These are phyloP conservation scores for Fusarium sp. DNA, from an alignment of 2,329 filamentous ascomycete species.

Conservation along the genomic window DNA sequence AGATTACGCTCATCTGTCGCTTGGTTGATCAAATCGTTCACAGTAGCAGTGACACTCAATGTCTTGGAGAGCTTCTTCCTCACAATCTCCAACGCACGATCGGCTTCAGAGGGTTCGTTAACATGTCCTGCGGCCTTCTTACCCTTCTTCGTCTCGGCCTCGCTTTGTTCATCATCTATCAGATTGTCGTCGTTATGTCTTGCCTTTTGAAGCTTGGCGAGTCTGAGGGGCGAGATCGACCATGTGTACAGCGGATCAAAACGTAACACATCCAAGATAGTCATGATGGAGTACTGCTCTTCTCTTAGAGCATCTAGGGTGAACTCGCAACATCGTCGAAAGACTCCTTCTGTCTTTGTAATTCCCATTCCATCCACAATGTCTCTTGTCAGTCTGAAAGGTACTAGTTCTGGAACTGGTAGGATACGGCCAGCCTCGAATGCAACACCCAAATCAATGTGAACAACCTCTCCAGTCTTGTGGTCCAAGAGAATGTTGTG, in stretches of 20 bases:
- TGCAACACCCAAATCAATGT: slow-evolving; percentile 96
- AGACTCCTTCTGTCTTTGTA: slow-evolving; percentile 94
- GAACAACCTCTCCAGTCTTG: slow-evolving; percentile 90
- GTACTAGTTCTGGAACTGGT: slow-evolving; percentile 93
- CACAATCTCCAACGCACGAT: slow-evolving; percentile 90
- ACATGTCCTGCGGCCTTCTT: slow-evolving; percentile 54
- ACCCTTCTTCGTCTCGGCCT: slow-evolving; percentile 57
- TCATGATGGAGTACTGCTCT: slow-evolving; percentile 98
- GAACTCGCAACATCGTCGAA: slow-evolving; percentile 98
- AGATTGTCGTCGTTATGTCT: slow-evolving; percentile 62
- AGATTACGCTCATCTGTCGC: slow-evolving; percentile 93
- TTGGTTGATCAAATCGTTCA: slow-evolving; percentile 97
- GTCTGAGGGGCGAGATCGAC: slow-evolving; percentile 81
- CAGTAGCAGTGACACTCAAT: slow-evolving; percentile 91
- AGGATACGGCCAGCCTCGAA: slow-evolving; percentile 98
- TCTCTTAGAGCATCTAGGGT: slow-evolving; percentile 94
- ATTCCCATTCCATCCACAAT: slow-evolving; percentile 98
- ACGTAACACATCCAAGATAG: slow-evolving; percentile 95
- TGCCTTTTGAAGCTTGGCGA: slow-evolving; percentile 74
- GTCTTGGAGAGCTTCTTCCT: slow-evolving; percentile 96
- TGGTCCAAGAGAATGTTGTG: slow-evolving; percentile 97
- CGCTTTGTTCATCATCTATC: slow-evolving; percentile 56
- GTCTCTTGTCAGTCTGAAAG: slow-evolving; percentile 93
- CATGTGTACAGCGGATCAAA: slow-evolving; percentile 98
- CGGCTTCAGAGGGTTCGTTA: slow-evolving; percentile 80